Evolutionary conservation across 805 yeast genomes (phyloP), one percentile per base, ranked within the genome.

Genomic region (Nakazawaea holstii): DNA sequence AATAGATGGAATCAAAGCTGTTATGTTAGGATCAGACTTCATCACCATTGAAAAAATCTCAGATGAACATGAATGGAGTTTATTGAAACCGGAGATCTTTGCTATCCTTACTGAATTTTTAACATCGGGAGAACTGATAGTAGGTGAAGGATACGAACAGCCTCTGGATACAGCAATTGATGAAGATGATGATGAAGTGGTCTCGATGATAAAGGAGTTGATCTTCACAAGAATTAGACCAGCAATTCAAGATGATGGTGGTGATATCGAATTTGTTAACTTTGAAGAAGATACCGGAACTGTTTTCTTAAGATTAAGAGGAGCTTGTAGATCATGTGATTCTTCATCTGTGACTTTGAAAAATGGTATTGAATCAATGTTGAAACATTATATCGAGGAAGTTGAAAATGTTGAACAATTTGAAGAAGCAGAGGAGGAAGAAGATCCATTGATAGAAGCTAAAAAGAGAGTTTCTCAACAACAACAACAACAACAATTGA

Each of bases 161-260:
- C 38, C 60, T 5, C 49, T 57, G 0, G 57, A 58, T 29, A 55
- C 65, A 9, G 61, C 59, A 2, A 55, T 75, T 5, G 63, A 62
- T 9, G 95, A 84, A 41, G 87, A 82, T 43, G 90, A 85, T 49
- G 73, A 77, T 46, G 98, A 92, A 66, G 79, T 89, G 1, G 85
- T 89, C 39, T 81, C 87, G 29, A 85, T 91, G 85, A 89, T 94
- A 59, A 87, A 89, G 57, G 98, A 94, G 61, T 74, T 94, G 48
- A 84, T 95, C 48, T 95, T 87, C 51, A 94, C 99, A 1, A 81
- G 97, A 61, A 91, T 94, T 44, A 82, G 97, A 60, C 99, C 99
- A 1, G 97, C 98, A 1, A 90, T 94, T 49, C 96, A 90, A 68
- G 99, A 94, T 59, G 99, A 94, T 59, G 99, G 99, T 52, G 99